Base-by-base conservation (phyloP, 2,329 filamentous ascomycete genomes). In the Diplodia corticola region DNA sequence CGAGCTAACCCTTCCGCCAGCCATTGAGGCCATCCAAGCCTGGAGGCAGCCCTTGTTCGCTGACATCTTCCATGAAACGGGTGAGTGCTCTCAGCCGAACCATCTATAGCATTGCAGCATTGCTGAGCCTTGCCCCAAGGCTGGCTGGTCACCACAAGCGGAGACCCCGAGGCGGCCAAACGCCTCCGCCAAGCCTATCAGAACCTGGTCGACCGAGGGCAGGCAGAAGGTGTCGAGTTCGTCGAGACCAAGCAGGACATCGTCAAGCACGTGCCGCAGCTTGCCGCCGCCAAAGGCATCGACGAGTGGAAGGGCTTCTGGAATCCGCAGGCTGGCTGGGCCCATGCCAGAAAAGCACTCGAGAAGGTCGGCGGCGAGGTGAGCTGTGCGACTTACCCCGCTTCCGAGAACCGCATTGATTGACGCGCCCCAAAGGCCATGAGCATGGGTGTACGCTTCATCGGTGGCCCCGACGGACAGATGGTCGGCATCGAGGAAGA, bases 311-410 rank as follows among this genome's bases (percentile, higher is more conserved):
- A 69, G 20, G 71, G 68, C 33, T 69, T 70, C 33, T 71, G 69
- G 68, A 72, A 69, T 40, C 69, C 69, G 6, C 66, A 68, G 10
- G 71, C 69, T 20, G 71, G 71, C 10, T 72, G 70, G 70, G 69
- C 69, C 26, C 66, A 69, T 40, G 67, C 68, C 12, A 66, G 64
- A 24, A 67, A 63, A 13, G 64, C 51, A 24, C 30, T 60, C 61
- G 68, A 50, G 46, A 68, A 67, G 63, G 65, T 35, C 53, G 70
- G 46, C 17, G 61, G 4, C 30, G 68, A 66, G 49, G 64, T 66
- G 24, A 75, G 17, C 69, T 22, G 74, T n/a, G 69, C 24, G 72
- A 63, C 30, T 37, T 67, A 65, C 73, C 70, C 33, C n/a, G 22
- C 10, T 22, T 24, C 17, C 9, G 7, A 22, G 49, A 22, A 5